These are phyloP conservation scores for Neopestalotiopsis sp. DNA, from an alignment of 2,329 filamentous ascomycete species.

Conservation along the genomic window DNA sequence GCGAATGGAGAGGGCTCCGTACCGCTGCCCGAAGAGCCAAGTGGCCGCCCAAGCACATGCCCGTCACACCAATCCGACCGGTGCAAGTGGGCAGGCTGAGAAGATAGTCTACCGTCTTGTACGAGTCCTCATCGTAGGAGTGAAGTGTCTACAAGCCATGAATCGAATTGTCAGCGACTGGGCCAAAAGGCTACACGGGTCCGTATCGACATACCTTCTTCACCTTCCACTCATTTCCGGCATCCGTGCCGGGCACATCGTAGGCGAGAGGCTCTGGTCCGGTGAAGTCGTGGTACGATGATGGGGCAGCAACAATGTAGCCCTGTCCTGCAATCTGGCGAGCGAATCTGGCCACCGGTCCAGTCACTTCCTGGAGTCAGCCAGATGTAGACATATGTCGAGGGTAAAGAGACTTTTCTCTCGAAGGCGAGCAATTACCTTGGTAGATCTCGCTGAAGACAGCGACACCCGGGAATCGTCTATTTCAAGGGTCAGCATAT, in stretches of 20 bases:
- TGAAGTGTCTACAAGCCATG: constrained; percentile 66
- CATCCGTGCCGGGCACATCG: constrained; percentile 85
- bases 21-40: constrained; percentile 69
- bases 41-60: constrained; percentile 94
- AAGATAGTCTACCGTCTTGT: constrained; percentile 71
- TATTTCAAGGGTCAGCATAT: constrained; percentile 34
- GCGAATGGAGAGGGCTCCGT: constrained; percentile 32
- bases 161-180: not conserved
- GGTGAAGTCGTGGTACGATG: constrained; percentile 92
- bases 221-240: constrained; percentile 86
- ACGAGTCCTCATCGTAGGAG: constrained; percentile 84
- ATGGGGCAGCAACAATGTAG: constrained; percentile 91
- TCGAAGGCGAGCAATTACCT: constrained; percentile 56
- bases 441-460: constrained; percentile 97
- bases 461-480: constrained; percentile 81
- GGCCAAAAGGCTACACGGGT: not conserved
- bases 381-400: not conserved
- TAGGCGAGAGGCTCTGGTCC: constrained; percentile 84
- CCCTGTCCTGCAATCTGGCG: constrained; percentile 91
- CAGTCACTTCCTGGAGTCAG: constrained; percentile 68
- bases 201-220: constrained; percentile 61
- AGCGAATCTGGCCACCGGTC: constrained; percentile 86
- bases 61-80: constrained; percentile 78
- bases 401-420: not conserved
- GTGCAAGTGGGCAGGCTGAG: constrained; percentile 79